phyloP scores from a whole-genome alignment of 2,329 filamentous ascomycete species.

The Alternaria sp. region DNA sequence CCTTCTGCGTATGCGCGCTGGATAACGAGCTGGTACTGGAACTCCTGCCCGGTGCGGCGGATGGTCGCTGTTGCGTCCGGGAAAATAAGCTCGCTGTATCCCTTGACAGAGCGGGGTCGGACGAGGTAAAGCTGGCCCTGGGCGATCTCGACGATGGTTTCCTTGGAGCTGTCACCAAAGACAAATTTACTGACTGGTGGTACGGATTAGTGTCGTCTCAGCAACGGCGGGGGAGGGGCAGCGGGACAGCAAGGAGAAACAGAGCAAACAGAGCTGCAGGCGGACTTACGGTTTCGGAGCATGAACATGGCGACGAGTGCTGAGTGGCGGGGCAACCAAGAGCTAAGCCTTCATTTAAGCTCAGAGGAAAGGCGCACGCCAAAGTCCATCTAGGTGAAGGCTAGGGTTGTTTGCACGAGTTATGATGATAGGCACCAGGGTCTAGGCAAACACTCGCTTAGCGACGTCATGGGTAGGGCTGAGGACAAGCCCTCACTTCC shows the following conservation, averaged over 20 bases:
- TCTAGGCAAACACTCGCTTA: constrained; percentile 25
- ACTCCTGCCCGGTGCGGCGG: constrained; percentile 91
- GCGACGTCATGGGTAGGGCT: constrained; percentile 9
- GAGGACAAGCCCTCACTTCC: not conserved
- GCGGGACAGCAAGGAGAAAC: constrained; percentile 10
- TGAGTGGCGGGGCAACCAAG: constrained; percentile 11
- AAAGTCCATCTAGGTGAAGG: constrained; percentile 23
- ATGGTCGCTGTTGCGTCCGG: constrained; percentile 87
- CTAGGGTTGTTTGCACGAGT: constrained; percentile 21
- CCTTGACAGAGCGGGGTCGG: constrained; percentile 92
- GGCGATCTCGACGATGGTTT: constrained; percentile 91
- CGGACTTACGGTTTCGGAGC: constrained; percentile 51
- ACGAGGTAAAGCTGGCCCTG: constrained; percentile 98
- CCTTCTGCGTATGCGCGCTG: constrained; percentile 98
- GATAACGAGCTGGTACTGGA: constrained; percentile 95
- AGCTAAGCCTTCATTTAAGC: constrained; percentile 33
- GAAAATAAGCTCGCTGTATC: constrained; percentile 98
- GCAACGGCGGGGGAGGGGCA: constrained; percentile 45
- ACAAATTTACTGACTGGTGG: constrained; percentile 85
- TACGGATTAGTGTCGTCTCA: constrained; percentile 33
- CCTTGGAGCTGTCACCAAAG: constrained; percentile 87
- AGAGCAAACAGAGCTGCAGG: constrained; percentile 19
- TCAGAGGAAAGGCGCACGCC: constrained; percentile 24
- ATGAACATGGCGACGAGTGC: constrained; percentile 49
- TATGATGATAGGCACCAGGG: constrained; percentile 25